Evolutionary conservation across 1,284 basidiomycete genomes (phyloP).

Genomic region (Phellopilus nigrolimitatus): DNA sequence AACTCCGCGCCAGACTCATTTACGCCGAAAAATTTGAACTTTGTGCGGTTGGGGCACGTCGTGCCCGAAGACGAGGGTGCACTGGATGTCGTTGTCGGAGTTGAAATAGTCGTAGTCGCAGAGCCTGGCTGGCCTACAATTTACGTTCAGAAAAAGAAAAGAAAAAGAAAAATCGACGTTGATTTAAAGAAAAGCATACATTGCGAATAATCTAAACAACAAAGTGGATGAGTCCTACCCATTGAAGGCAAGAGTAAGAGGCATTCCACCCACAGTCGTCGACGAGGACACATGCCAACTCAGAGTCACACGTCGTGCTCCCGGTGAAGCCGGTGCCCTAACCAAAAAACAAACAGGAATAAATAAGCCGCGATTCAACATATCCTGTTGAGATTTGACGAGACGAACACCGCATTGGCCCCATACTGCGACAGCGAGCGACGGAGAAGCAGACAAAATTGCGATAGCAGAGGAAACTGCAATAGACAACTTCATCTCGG

Average conservation of each 20-base stretch:
- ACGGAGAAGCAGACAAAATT: constrained; percentile 27
- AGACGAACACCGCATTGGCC: constrained; percentile 31
- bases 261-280: constrained; percentile 26
- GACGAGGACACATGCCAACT: constrained; percentile 24
- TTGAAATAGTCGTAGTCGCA: constrained; percentile 15
- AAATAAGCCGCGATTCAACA: background rate
- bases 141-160: background rate
- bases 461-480: constrained; percentile 24
- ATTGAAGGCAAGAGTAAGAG: no score
- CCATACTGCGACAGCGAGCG: constrained; percentile 28
- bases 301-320: constrained; percentile 28
- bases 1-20: constrained; percentile 60
- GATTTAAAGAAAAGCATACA: constrained; percentile 4
- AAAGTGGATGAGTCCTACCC: no score
- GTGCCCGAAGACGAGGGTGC: constrained; percentile 11
- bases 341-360: background rate
- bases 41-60: constrained; percentile 34
- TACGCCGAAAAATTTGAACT: constrained; percentile 61
- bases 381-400: background rate
- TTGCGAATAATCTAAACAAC: constrained; percentile 5
- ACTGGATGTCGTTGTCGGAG: constrained; percentile 16
- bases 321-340: constrained; percentile 29
- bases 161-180: background rate
- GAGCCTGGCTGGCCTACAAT: constrained; percentile 1
- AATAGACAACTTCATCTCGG: constrained; percentile 9